Evolutionary conservation across 23 red algal species (phyloP), one percentile per base, ranked within the genome.

Genomic region (Gracilaria caudata): DNA sequence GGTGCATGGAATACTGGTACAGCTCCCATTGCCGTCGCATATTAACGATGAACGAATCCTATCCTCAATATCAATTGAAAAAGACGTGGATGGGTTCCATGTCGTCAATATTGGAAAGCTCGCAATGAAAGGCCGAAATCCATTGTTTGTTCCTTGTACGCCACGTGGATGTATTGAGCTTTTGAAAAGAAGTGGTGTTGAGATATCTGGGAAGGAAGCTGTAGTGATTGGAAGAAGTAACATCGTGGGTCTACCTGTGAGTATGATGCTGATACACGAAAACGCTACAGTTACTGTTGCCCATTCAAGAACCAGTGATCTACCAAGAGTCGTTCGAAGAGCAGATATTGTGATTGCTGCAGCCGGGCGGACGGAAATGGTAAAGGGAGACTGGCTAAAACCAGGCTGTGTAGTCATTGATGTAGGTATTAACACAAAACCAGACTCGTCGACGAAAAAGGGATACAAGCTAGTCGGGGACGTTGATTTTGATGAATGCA

Each of bases 71-170:
- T 85, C 91, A 14, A 72, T 94, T 64, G 92, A 98, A 16, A 98
- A 98, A 87, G 95, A 98, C 64, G 95, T 98, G 45, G 95, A 98
- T 73, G 95, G 95, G 20, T 98, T 98, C 34, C 95, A 98, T 86
- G 85, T 91, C 46, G 43, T 98, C 20, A 98, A 98, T 77, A 92
- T 98, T 72, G 95, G 95, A 21, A 84, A 80, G 53, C 64, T 98
- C 16, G 84, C 85, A 0, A 98, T 98, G 95, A 84, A 71, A 65
- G 86, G 81, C 25, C 75, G 87, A 41, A 56, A 37, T 17, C 80
- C 83, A 43, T 59, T 85, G 34, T 92, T 92, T 60, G 81, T 92
- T 28, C 95, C 95, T 16, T 98, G 95, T 55, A 98, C 95, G 17
- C 95, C 95, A 8, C 75, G 81, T 53, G 95, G 95, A 9, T 94